phyloP scores from a whole-genome alignment of 2,329 filamentous ascomycete genomes.

The Neofusicoccum sp. region DNA sequence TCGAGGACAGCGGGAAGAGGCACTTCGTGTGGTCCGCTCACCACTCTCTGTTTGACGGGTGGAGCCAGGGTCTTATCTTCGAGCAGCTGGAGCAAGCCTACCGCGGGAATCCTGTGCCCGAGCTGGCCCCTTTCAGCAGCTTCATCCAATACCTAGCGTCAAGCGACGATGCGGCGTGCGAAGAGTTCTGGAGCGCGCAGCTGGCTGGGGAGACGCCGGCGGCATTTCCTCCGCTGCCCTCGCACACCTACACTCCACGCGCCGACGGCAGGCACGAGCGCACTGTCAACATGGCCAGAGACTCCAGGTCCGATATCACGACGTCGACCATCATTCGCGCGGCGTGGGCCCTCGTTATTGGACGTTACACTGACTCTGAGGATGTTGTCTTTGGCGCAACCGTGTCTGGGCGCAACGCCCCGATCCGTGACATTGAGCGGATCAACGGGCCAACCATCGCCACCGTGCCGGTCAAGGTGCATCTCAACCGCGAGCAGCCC shows the following conservation, averaged over 20 bases:
- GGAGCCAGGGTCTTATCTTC: conserved; percentile 19
- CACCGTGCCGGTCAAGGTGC: conserved; percentile 27
- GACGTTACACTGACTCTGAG: conserved; percentile 22
- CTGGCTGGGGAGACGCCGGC: background rate
- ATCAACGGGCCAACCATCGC: conserved; percentile 30
- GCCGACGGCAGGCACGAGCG: background rate
- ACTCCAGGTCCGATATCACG: conserved; percentile 16
- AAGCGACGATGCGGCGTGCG: background rate
- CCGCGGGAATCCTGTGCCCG: background rate
- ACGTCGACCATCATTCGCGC: conserved; percentile 25
- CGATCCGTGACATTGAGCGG: conserved; percentile 21
- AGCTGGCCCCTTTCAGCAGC: background rate
- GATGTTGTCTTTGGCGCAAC: conserved; percentile 30
- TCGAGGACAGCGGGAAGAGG: conserved; percentile 21
- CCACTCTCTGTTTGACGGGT: conserved; percentile 39
- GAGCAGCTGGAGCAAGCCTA: background rate
- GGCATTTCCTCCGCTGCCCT: background rate
- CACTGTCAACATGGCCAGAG: background rate
- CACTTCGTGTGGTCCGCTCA: conserved; percentile 27
- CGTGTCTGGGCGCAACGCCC: conserved; percentile 26
- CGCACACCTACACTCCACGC: background rate
- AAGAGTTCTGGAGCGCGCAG: background rate
- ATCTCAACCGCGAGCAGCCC: conserved; percentile 8
- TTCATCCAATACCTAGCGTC: background rate
- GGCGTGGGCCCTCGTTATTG: conserved; percentile 27